Conservation (phyloP, 2,329 filamentous ascomycete genomes). For the Claviceps africana region DNA sequence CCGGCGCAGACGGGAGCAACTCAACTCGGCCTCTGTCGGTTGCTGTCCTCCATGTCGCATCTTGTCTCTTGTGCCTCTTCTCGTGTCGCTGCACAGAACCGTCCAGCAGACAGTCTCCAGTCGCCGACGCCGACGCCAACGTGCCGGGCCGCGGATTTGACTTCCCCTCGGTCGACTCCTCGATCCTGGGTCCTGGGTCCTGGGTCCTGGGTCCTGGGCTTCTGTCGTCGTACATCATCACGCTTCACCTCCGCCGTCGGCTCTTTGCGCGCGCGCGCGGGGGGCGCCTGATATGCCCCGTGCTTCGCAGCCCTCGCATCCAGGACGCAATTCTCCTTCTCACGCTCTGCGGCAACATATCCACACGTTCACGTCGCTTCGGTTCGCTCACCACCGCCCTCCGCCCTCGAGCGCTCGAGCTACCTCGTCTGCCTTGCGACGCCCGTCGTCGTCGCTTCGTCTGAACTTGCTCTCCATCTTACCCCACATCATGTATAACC, state of each 20-base stretch:
- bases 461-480: not conserved
- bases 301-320: not conserved
- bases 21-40: not conserved
- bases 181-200: no score
- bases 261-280: not conserved
- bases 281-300: not conserved
- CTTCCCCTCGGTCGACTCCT: not conserved
- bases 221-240: not conserved
- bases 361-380: not conserved
- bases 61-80: not conserved
- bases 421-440: not conserved
- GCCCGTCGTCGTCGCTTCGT: not conserved
- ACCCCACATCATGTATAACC: conserved; percentile 2
- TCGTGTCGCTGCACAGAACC: not conserved
- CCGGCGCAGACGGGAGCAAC: not conserved
- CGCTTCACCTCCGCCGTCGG: not conserved
- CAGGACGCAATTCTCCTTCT: not conserved
- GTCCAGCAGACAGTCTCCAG: not conserved
- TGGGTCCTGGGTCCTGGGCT: no score
- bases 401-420: not conserved
- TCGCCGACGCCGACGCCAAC: not conserved
- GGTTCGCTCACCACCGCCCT: not conserved
- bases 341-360: not conserved
- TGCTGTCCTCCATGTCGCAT: not conserved
- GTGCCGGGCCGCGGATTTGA: not conserved